Base-by-base conservation (phyloP, 805 yeast species). In the Saccharomycopsis fodiens region DNA sequence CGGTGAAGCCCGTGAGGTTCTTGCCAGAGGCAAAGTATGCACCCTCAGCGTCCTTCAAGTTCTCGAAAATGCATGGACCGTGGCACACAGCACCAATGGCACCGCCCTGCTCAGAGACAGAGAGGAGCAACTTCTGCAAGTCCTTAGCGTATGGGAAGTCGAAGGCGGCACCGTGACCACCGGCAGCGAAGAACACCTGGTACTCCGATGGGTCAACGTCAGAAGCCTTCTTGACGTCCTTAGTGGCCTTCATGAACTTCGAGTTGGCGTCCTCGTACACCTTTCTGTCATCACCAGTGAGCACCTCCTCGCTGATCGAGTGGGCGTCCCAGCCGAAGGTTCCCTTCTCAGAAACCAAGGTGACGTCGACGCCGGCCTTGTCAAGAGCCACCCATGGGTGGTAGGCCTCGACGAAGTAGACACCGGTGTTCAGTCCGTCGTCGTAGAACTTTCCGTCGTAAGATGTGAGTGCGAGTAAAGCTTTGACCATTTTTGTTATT, bases 51-150 rank as follows among this genome's bases (percentile, higher is more conserved):
- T 74, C 75, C 35, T 56, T 62, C 51, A 79, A 57, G 37, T 66
- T 65, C n/a, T 67, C 73, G 49, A 79, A 73, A 50, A 79, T 67
- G 19, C 70, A 68, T n/a, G 82, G 82, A 5, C 83, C 86, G 53
- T 79, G 85, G 60, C 86, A 79, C 6, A 79, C 85, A 13, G 85
- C 82, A 36, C 78, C 60, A 20, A 79, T 70, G 34, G 77, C 70
- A 41, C 83, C 84, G 34, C 73, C 75, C 17, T 69, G 59, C 27
- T 61, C 63, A 57, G 72, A 76, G 41, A 78, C 69, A 19, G 64
- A 61, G 23, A 64, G 60, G 17, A 78, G 80, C 36, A 74, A 47
- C 20, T 57, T 50, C 45, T 72, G 76, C 44, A 79, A 60, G 15
- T 57, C 67, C 4, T 57, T 60, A 13, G 82, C 81, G 2, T 58